Evolutionary conservation across 495 filamentous ascomycete genomes (phyloP).

Genomic region (Ascodesmis nigricans): DNA sequence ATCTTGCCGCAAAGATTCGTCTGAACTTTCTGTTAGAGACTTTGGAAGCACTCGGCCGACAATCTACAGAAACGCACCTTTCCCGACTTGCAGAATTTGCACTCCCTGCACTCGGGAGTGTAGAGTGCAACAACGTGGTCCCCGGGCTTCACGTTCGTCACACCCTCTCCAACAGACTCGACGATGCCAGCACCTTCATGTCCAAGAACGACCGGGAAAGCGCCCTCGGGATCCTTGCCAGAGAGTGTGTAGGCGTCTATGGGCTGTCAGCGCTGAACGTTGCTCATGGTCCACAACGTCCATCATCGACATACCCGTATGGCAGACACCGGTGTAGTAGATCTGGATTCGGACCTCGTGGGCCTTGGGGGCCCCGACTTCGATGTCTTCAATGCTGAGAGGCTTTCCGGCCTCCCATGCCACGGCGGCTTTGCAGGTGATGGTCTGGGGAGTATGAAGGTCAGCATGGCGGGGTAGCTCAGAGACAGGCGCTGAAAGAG

Average conservation of each 20-base stretch:
- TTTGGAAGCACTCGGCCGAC: not conserved
- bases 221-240: slow-evolving; percentile 93
- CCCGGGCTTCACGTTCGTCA: slow-evolving; percentile 78
- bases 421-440: slow-evolving; percentile 70
- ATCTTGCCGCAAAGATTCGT: slow-evolving; percentile 99
- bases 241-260: slow-evolving; percentile 90
- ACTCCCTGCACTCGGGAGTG: slow-evolving; percentile 74
- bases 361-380: slow-evolving; percentile 77
- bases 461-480: too few species aligned
- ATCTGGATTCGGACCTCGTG: slow-evolving; percentile 94
- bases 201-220: slow-evolving; percentile 87
- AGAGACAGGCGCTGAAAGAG: not conserved
- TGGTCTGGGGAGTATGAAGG: slow-evolving; percentile 34
- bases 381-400: slow-evolving; percentile 70
- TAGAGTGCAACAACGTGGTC: slow-evolving; percentile 92
- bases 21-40: slow-evolving; percentile 14
- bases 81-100: slow-evolving; percentile 98
- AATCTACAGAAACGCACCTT: slow-evolving; percentile 27
- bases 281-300: slow-evolving; percentile 4
- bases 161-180: slow-evolving; percentile 89
- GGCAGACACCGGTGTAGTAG: slow-evolving; percentile 92
- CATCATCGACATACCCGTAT: slow-evolving; percentile 46
- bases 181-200: slow-evolving; percentile 96
- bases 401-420: slow-evolving; percentile 90
- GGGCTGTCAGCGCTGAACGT: too few species aligned